Conservation (phyloP, 129 eudicot genomes). For the Pseudognaphalium luteoalbum region DNA sequence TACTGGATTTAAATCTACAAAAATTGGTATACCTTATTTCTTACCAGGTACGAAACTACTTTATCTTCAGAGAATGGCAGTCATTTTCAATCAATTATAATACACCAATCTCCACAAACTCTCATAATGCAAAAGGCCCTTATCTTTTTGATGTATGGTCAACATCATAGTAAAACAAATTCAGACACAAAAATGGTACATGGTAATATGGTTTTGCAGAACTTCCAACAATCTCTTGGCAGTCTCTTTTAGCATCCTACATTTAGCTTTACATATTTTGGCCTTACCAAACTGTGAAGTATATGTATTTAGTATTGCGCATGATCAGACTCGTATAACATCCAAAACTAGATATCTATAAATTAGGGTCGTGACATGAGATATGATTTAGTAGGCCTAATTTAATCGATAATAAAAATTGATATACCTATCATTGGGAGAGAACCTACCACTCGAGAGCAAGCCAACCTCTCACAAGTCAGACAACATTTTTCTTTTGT, state of each 20-base stretch:
- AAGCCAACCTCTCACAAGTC: background rate
- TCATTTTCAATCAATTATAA: slow-evolving; percentile 34
- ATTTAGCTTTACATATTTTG: background rate
- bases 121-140: slow-evolving; percentile 20
- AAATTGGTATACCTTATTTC: slow-evolving; percentile 8
- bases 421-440: background rate
- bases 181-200: slow-evolving; percentile 3
- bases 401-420: background rate
- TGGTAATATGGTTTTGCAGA: background rate
- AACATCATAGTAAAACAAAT: slow-evolving; percentile 12
- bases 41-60: slow-evolving; percentile 12
- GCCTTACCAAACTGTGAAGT: slow-evolving; percentile 16
- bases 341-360: background rate
- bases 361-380: background rate
- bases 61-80: slow-evolving; percentile 25
- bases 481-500: background rate
- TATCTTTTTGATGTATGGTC: slow-evolving; percentile 15
- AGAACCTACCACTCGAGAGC: background rate
- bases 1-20: background rate
- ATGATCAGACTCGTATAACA: background rate
- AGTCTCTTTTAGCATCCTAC: slow-evolving; percentile 4
- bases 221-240: background rate
- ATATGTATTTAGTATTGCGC: background rate
- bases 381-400: background rate
- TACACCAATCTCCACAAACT: slow-evolving; percentile 22